These are phyloP conservation scores for Pyricularia sp. DNA, from an alignment of 2,329 filamentous ascomycete genomes.

Conservation along the genomic window DNA sequence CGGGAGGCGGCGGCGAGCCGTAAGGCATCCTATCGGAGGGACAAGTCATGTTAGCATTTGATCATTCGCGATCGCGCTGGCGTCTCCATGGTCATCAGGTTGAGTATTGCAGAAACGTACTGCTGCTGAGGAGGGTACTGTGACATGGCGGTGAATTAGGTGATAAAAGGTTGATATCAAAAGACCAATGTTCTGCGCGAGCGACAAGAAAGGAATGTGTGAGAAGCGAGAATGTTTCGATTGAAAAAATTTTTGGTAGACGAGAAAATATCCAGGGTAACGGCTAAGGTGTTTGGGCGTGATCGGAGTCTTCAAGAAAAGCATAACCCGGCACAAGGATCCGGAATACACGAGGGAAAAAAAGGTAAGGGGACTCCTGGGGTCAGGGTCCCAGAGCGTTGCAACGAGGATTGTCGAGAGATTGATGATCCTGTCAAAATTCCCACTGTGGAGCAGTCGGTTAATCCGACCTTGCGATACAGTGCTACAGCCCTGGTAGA, in stretches of 20 bases:
- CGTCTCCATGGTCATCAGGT: neutral
- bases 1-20: neutral
- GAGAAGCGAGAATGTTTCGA: neutral
- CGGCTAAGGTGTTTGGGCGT: neutral
- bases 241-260: neutral
- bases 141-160: slow-evolving; percentile 1
- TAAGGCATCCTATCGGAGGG: neutral
- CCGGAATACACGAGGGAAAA: neutral
- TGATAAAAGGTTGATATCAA: neutral
- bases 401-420: neutral
- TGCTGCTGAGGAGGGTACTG: slow-evolving; percentile 3
- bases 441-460: neutral
- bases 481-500: neutral
- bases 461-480: neutral
- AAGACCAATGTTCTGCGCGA: neutral
- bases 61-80: neutral
- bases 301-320: neutral
- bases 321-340: neutral
- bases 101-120: neutral
- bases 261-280: neutral
- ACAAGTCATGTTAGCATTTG: neutral
- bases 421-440: neutral
- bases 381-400: neutral
- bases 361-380: neutral
- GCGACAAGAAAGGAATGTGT: neutral